phyloP scores from a whole-genome alignment of 2,329 filamentous ascomycete species.

The Fusarium redolens region DNA sequence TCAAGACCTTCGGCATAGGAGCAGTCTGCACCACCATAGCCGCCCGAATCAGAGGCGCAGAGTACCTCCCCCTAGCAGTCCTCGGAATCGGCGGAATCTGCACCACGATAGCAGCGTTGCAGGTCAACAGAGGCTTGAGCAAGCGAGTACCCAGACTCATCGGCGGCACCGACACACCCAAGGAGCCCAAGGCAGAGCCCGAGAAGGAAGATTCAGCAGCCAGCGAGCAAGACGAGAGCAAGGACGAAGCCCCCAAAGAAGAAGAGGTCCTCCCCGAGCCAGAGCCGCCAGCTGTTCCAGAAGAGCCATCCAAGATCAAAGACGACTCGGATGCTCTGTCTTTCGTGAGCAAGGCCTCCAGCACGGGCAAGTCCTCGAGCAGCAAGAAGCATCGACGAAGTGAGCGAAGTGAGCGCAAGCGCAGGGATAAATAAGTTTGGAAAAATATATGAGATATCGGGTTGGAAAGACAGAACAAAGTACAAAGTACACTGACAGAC shows the following conservation, averaged over 20 bases:
- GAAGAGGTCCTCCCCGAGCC: constrained; percentile 6
- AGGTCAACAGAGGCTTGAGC: constrained; percentile 21
- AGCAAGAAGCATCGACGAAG: constrained; percentile 34
- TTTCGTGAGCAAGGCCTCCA: constrained; percentile 10
- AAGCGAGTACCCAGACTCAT: constrained; percentile 23
- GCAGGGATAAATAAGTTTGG: constrained; percentile 23
- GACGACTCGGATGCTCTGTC: constrained; percentile 20
- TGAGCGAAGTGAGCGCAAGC: constrained; percentile 31
- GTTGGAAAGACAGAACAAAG: constrained; percentile 31
- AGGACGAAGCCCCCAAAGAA: constrained; percentile 10
- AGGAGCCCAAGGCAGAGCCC: constrained; percentile 15
- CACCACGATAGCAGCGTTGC: constrained; percentile 26
- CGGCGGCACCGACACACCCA: constrained; percentile 24
- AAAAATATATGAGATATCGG: not conserved
- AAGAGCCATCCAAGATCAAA: constrained; percentile 17
- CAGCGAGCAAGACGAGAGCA: constrained; percentile 29
- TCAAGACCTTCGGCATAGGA: constrained; percentile 4
- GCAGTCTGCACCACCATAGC: constrained; percentile 18
- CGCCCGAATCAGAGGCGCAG: constrained; percentile 14
- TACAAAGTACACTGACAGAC: constrained; percentile 25
- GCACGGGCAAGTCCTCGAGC: constrained; percentile 24
- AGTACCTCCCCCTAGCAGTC: constrained; percentile 27
- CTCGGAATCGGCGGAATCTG: constrained; percentile 19
- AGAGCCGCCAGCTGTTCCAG: not conserved
- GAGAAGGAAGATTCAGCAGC: constrained; percentile 24